Percentiles rank a stretch among this genome's conserved stretches.
These are phyloP conservation scores for Erysimum cheiranthoides DNA, from an alignment of 345 rosid species.

Conservation along the genomic window DNA sequence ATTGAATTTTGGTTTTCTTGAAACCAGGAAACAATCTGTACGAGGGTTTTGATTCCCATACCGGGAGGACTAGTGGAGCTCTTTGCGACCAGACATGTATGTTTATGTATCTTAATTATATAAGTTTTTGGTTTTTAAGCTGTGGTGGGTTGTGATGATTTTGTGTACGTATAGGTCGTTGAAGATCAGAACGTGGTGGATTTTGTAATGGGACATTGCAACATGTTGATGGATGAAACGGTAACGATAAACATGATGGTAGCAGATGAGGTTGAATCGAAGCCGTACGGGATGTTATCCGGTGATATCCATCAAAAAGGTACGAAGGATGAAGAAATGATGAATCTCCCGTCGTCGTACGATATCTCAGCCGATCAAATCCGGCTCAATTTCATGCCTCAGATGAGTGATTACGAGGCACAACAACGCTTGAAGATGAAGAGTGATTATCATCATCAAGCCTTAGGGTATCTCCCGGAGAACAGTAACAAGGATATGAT, in stretches of 20 bases:
- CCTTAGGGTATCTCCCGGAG: constrained; percentile 42
- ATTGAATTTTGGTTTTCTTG: background rate
- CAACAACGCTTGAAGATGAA: constrained; percentile 46
- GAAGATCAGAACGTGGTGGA: constrained; percentile 76
- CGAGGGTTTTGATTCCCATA: constrained; percentile 83
- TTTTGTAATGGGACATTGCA: constrained; percentile 65
- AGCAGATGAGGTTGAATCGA: constrained; percentile 46
- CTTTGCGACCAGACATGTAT: constrained; percentile 76
- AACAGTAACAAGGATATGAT: constrained; percentile 40
- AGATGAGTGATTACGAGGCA: constrained; percentile 46
- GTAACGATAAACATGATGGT: constrained; percentile 38
- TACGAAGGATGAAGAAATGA: constrained; percentile 45
- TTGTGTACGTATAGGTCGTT: constrained; percentile 52
- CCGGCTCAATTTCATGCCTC: constrained; percentile 58
- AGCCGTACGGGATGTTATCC: constrained; percentile 40
- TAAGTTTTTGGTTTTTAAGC: background rate
- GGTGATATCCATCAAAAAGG: constrained; percentile 40
- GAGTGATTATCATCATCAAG: constrained; percentile 45
- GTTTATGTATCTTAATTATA: background rate
- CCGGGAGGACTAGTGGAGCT: constrained; percentile 84
- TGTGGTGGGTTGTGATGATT: constrained; percentile 19
- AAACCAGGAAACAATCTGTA: constrained; percentile 71
- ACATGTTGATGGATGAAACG: constrained; percentile 55
- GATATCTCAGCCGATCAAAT: constrained; percentile 53
- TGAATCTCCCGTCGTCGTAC: constrained; percentile 51